Base-by-base conservation (phyloP, 495 filamentous ascomycete genomes). In the Aspergillus conjunctus region DNA sequence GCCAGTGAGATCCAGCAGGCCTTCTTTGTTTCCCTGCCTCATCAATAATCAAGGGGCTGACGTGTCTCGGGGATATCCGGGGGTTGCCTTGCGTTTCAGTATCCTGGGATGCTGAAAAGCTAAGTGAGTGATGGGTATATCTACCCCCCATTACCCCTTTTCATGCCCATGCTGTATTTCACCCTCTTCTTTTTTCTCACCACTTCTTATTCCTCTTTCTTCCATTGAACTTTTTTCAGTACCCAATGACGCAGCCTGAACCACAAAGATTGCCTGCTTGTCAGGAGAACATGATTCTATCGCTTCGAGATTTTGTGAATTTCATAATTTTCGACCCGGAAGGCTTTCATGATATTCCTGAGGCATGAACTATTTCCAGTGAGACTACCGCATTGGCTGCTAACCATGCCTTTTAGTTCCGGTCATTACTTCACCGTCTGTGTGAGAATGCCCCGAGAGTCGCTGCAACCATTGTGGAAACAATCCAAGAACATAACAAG, bases 61-160 rank as follows among this genome's bases (percentile, higher is more conserved):
- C 8, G 41, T 5, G 11, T 45, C 7, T 9, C 41, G 15, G 15
- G 41, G 41, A 45, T 45, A 5, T 8, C 17, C 41, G 41, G n/a
- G 41, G 41, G 41, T 15, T 45, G 15, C 15, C 15, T 17, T 45
- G 8, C 17, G 7, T 45, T 45, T 45, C 41, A 18, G 17, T 45
- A 45, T 45, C 41, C 41, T 45, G n/a, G 41, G 17, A 45, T 45
- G n/a, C 17, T 45, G 41, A 18, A 45, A 45, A 45, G 41, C 17
- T 37, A 12, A 17, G 10, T 17, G 7, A 7, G 14, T 39, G 7
- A 14, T 39, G 34, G 14, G 7, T 39, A 39, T 39, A 39, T 39
- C 34, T 39, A 39, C 34, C 34, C 34, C 34, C 14, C 14, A 7
- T 14, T 14, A 39, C 11, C 15, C 10, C 41, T 17, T 17, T 45